These are phyloP conservation scores for Russula virescens DNA, from an alignment of 768 basidiomycete species.

Conservation along the genomic window DNA sequence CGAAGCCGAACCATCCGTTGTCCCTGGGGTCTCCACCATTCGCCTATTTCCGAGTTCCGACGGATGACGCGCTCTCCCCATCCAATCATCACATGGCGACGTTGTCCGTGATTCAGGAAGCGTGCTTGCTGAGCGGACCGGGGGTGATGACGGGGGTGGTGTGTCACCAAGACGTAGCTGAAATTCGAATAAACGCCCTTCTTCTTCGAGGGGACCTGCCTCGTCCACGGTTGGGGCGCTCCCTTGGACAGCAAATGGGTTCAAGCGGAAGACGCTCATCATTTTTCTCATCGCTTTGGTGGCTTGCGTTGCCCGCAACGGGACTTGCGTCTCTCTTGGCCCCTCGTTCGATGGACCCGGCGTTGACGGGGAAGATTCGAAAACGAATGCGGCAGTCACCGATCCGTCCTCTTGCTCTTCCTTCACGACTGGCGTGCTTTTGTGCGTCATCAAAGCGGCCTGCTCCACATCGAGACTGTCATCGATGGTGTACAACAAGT, in stretches of 20 bases:
- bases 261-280: conserved; percentile 75
- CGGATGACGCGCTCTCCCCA: conserved; percentile 18
- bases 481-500: conserved; percentile 19
- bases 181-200: conserved; percentile 24
- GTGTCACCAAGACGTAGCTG: conserved; percentile 21
- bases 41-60: conserved; percentile 21
- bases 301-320: conserved; percentile 71
- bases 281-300: conserved; percentile 62
- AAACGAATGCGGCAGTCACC: conserved; percentile 21
- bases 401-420: conserved; percentile 20
- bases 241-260: conserved; percentile 53
- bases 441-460: conserved; percentile 8
- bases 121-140: conserved; percentile 16
- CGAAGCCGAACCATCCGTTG: conserved; percentile 10
- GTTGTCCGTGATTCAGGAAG: conserved; percentile 18
- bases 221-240: conserved; percentile 22
- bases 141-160: conserved; percentile 16
- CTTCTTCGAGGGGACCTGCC: conserved; percentile 24
- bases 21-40: conserved; percentile 9
- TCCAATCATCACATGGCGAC: conserved; percentile 15
- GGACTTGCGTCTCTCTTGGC: conserved; percentile 38
- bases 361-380: conserved; percentile 23
- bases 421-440: conserved; percentile 15
- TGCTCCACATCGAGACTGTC: conserved; percentile 20
- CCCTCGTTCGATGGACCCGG: conserved; percentile 10